Conservation (phyloP, 495 filamentous ascomycete genomes). For the Xylaria sp. region DNA sequence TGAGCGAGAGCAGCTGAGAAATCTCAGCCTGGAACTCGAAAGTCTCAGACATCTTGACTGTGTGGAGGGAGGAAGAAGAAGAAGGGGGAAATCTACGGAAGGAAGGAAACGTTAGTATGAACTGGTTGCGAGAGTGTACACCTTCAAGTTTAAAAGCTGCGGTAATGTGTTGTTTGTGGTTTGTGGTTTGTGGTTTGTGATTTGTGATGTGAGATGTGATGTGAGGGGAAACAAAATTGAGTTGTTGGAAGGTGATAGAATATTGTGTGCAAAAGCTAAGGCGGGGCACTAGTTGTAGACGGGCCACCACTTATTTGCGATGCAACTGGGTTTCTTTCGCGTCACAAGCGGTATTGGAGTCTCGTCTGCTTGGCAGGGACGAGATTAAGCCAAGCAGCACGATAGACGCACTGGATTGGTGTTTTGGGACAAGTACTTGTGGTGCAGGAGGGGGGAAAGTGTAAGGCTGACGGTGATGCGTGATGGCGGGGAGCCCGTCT, state of each 20-base stretch:
- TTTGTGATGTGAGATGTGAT: no score
- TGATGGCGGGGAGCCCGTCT: slow-evolving; percentile 23
- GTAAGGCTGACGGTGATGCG: slow-evolving; percentile 28
- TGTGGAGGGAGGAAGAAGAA: not conserved
- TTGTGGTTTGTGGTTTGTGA: no score
- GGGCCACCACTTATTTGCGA: not conserved
- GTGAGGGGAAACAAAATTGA: not conserved
- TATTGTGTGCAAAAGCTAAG: not conserved
- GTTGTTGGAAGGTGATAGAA: slow-evolving; percentile 13
- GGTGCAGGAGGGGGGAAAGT: slow-evolving; percentile 25
- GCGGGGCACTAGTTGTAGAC: slow-evolving; percentile 15
- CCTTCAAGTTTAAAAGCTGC: not conserved
- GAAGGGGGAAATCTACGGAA: slow-evolving; percentile 10
- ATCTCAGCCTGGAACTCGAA: slow-evolving; percentile 99
- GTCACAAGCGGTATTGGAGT: not conserved
- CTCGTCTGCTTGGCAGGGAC: not conserved
- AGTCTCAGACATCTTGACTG: slow-evolving; percentile 83
- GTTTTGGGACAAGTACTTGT: slow-evolving; percentile 7
- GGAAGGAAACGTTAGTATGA: not conserved
- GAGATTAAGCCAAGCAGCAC: not conserved
- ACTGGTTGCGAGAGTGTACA: not conserved
- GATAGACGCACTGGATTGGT: not conserved
- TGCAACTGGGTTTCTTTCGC: not conserved
- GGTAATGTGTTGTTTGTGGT: no score
- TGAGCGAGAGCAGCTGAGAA: slow-evolving; percentile 97